Conservation (phyloP, 305 asterid genomes). For the Plantago rigida region DNA sequence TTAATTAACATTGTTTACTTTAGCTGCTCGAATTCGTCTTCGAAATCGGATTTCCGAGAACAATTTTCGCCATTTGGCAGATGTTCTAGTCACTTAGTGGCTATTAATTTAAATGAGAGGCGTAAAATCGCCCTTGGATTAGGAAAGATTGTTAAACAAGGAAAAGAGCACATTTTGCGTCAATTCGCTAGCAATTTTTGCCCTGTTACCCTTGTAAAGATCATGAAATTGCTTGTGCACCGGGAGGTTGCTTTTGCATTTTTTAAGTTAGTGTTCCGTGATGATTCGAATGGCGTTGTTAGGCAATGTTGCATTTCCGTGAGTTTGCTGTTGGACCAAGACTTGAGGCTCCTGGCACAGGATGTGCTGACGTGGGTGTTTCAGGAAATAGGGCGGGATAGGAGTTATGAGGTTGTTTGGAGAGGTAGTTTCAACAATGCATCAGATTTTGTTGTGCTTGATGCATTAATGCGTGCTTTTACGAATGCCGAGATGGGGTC, state of each 20-base stretch:
- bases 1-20: slow-evolving; percentile 24
- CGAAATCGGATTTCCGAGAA: slow-evolving; percentile 45
- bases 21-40: slow-evolving; percentile 30
- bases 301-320: slow-evolving; percentile 50
- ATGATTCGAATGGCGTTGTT: slow-evolving; percentile 41
- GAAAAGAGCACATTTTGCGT: slow-evolving; percentile 33
- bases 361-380: slow-evolving; percentile 65
- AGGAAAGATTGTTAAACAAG: slow-evolving; percentile 48
- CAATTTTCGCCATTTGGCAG: slow-evolving; percentile 52
- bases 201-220: slow-evolving; percentile 45
- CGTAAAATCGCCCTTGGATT: slow-evolving; percentile 56
- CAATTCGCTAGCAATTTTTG: slow-evolving; percentile 46
- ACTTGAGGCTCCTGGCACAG: slow-evolving; percentile 57
- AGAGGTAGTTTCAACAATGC: slow-evolving; percentile 32
- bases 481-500: slow-evolving; percentile 53
- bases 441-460: slow-evolving; percentile 52
- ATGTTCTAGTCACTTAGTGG: slow-evolving; percentile 22
- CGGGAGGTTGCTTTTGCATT: slow-evolving; percentile 56
- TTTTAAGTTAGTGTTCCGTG: slow-evolving; percentile 53
- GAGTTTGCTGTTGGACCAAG: slow-evolving; percentile 42
- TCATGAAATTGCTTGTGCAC: slow-evolving; percentile 47
- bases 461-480: slow-evolving; percentile 75
- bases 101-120: slow-evolving; percentile 60
- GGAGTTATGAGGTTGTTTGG: slow-evolving; percentile 64
- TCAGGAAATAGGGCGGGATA: slow-evolving; percentile 49